phyloP scores from a whole-genome alignment of 441 rosid species.

The Corymbia citriodora region DNA sequence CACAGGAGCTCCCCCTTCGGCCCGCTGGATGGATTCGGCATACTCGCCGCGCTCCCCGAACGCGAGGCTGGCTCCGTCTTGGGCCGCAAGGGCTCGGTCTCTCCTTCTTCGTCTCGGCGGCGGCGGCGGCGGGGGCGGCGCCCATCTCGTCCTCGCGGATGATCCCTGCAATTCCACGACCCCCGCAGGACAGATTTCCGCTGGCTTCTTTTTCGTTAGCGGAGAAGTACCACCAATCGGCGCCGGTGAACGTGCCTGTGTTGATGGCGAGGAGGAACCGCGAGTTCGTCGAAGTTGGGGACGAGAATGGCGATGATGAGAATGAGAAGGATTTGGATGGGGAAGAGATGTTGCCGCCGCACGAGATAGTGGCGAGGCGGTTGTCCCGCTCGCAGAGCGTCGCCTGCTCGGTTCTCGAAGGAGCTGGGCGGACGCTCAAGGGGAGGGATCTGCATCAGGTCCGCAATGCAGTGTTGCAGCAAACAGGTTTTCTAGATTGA shows the following conservation, averaged over 20 bases:
- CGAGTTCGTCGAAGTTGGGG: conserved; percentile 39
- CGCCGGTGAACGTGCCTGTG: conserved; percentile 72
- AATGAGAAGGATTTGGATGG: conserved; percentile 1
- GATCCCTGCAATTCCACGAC: conserved; percentile 53
- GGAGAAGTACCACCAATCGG: conserved; percentile 50
- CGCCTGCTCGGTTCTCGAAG: background rate
- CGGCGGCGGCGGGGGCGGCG: background rate
- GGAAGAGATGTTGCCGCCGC: conserved; percentile 6
- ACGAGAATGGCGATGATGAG: conserved; percentile 30
- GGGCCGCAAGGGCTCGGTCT: conserved; percentile 46
- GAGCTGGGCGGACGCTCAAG: conserved; percentile 2
- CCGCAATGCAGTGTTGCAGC: background rate
- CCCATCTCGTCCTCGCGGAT: conserved; percentile 36
- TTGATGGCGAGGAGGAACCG: conserved; percentile 30
- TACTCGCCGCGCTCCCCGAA: conserved; percentile 65
- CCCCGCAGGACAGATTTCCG: conserved; percentile 11
- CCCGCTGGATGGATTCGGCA: conserved; percentile 47
- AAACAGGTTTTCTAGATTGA: background rate
- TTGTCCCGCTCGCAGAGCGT: background rate
- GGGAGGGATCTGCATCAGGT: conserved; percentile 1
- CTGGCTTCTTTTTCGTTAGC: conserved; percentile 36
- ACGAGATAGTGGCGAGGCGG: conserved; percentile 1
- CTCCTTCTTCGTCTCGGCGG: conserved; percentile 19
- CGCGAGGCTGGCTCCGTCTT: conserved; percentile 35
- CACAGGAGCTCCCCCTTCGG: conserved; percentile 18